Percentiles rank a stretch among this genome's conserved stretches.
Conservation (phyloP, 176 grass and related monocot genomes). For the Pontederia paniculata region DNA sequence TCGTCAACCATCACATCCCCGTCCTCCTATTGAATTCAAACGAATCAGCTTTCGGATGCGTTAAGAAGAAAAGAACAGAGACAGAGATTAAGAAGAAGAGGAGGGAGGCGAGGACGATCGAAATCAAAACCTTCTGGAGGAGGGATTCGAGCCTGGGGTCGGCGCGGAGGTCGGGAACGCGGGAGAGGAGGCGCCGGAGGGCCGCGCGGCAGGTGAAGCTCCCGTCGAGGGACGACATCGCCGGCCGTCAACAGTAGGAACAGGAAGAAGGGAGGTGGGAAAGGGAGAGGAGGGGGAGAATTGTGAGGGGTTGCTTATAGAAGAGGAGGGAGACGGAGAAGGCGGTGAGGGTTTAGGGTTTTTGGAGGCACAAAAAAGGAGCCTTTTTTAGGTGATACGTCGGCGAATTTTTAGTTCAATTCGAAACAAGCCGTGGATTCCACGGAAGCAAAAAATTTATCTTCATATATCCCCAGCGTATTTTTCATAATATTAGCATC, state of each 20-base stretch:
- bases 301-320: background rate
- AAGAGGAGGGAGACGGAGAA: background rate
- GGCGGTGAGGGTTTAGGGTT: constrained; percentile 51
- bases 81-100: background rate
- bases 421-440: too few relatives aligned
- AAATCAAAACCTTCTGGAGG: constrained; percentile 6
- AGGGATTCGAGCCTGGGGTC: constrained; percentile 37
- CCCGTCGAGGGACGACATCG: constrained; percentile 63
- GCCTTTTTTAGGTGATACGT: too few relatives aligned
- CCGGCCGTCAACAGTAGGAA: background rate
- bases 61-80: background rate
- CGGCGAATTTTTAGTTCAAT: too few relatives aligned
- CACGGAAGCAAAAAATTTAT: too few relatives aligned
- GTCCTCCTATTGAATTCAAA: constrained; percentile 8
- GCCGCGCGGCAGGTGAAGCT: constrained; percentile 46
- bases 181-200: constrained; percentile 42
- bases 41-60: background rate
- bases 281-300: background rate
- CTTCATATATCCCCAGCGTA: too few relatives aligned
- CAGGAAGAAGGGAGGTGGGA: background rate
- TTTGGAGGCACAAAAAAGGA: constrained; percentile 13
- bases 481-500: too few relatives aligned
- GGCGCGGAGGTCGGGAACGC: constrained; percentile 41
- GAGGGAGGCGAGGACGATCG: background rate
- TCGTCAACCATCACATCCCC: constrained; percentile 26